Percentiles rank a stretch among this genome's conserved stretches.
phyloP scores from a whole-genome alignment of 306 rosid species.

The Parietaria judaica region DNA sequence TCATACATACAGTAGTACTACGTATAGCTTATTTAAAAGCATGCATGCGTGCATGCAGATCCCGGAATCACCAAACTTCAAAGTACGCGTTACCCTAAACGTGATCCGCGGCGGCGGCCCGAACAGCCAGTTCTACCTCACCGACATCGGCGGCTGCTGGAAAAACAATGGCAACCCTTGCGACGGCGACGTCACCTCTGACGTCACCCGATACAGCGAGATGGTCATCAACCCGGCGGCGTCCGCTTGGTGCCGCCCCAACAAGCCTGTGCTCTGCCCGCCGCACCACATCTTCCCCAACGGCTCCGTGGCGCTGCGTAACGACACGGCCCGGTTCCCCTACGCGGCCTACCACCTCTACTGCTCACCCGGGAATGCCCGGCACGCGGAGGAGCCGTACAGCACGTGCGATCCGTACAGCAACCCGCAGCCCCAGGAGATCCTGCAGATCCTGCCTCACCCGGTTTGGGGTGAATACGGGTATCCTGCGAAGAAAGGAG shows the following conservation, averaged over 20 bases:
- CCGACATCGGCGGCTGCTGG: constrained; percentile 83
- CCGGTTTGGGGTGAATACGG: constrained; percentile 56
- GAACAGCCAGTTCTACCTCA: constrained; percentile 55
- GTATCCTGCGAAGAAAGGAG: constrained; percentile 44
- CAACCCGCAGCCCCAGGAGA: constrained; percentile 63
- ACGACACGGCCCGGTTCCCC: constrained; percentile 33
- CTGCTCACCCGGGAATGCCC: constrained; percentile 45
- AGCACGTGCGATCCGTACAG: constrained; percentile 46
- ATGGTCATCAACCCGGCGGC: constrained; percentile 62
- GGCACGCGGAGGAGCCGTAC: constrained; percentile 32
- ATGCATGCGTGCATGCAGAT: constrained; percentile 24
- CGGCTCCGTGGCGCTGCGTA: constrained; percentile 38
- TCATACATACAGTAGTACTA: too few relatives aligned
- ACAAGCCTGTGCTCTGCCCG: constrained; percentile 31
- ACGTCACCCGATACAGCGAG: constrained; percentile 68
- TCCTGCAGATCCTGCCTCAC: constrained; percentile 53
- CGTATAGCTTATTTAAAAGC: neutral
- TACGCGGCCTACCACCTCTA: constrained; percentile 49
- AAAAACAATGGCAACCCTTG: constrained; percentile 67
- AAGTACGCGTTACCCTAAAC: constrained; percentile 34
- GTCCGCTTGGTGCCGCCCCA: constrained; percentile 28
- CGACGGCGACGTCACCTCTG: constrained; percentile 55
- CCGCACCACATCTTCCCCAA: constrained; percentile 52
- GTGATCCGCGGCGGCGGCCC: constrained; percentile 44
- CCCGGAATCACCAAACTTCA: constrained; percentile 64